Conservation (phyloP, 2,329 filamentous ascomycete genomes). For the Penicillium sp. region DNA sequence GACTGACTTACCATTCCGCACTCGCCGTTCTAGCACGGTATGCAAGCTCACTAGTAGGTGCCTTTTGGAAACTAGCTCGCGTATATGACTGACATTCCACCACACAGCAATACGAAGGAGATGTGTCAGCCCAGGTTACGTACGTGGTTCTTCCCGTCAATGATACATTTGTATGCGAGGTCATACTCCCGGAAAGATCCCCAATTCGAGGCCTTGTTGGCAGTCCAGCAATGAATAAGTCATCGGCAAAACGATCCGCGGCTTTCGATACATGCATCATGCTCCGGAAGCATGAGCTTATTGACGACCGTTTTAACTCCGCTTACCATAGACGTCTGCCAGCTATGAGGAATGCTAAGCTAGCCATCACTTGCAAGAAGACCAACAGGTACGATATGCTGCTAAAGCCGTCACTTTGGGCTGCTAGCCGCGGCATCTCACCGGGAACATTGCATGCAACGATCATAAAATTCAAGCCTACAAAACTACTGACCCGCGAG, state of each 20-base stretch:
- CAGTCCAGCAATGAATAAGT: slow-evolving; percentile 68
- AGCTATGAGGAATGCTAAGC: slow-evolving; percentile 80
- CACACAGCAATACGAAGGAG: slow-evolving; percentile 51
- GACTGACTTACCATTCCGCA: slow-evolving; percentile 76
- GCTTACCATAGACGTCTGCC: slow-evolving; percentile 73
- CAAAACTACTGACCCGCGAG: slow-evolving; percentile 60
- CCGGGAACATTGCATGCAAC: slow-evolving; percentile 65
- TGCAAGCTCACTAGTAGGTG: slow-evolving; percentile 65
- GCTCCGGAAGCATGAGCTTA: slow-evolving; percentile 67
- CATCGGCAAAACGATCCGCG: slow-evolving; percentile 82
- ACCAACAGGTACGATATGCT: slow-evolving; percentile 76
- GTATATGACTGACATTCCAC: slow-evolving; percentile 13
- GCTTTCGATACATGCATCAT: slow-evolving; percentile 81
- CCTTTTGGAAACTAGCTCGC: not conserved
- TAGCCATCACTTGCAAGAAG: slow-evolving; percentile 82
- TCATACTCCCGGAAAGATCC: slow-evolving; percentile 75
- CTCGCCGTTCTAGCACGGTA: slow-evolving; percentile 75
- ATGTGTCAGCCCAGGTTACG: slow-evolving; percentile 53
- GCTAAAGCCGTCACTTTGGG: slow-evolving; percentile 79
- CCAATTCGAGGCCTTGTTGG: slow-evolving; percentile 73
- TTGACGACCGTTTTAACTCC: slow-evolving; percentile 77
- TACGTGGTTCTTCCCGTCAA: slow-evolving; percentile 67
- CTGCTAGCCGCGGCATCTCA: slow-evolving; percentile 44
- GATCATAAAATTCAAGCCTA: slow-evolving; percentile 62
- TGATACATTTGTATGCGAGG: slow-evolving; percentile 73